A percentile compares a stretch with the other conserved stretches of the same genome.
phyloP scores from a whole-genome alignment of 1,284 basidiomycete genomes.

The Tilletia caries region DNA sequence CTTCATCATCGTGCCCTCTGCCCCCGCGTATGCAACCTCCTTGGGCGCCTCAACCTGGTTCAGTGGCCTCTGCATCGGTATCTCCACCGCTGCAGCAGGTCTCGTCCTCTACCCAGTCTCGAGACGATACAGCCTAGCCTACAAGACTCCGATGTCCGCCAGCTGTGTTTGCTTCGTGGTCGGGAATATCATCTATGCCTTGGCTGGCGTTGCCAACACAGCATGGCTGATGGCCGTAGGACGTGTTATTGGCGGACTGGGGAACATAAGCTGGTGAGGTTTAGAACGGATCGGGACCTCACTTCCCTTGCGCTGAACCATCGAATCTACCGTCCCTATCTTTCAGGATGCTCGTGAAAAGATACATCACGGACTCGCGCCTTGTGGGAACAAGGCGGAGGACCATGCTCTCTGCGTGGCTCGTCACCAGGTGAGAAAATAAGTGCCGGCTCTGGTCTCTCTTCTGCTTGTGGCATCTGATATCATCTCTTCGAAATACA shows the following conservation, averaged over 20 bases:
- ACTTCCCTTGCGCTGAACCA: neutral
- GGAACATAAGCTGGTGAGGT: slow-evolving; percentile 26
- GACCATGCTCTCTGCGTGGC: slow-evolving; percentile 32
- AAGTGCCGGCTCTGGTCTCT: too few species aligned
- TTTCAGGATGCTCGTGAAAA: slow-evolving; percentile 25
- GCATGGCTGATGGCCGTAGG: slow-evolving; percentile 34
- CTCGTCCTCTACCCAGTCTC: slow-evolving; percentile 31
- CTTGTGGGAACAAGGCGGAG: slow-evolving; percentile 26
- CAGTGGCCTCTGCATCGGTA: slow-evolving; percentile 32
- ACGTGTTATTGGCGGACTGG: slow-evolving; percentile 26
- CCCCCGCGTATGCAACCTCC: slow-evolving; percentile 27
- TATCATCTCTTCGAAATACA: neutral
- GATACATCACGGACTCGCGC: slow-evolving; percentile 30
- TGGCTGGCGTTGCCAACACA: slow-evolving; percentile 26
- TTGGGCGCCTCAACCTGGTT: slow-evolving; percentile 35
- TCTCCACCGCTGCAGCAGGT: slow-evolving; percentile 25
- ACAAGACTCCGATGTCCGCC: slow-evolving; percentile 28
- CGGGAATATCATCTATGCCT: slow-evolving; percentile 29
- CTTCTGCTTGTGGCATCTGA: neutral
- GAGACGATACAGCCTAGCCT: slow-evolving; percentile 21
- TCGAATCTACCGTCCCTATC: neutral
- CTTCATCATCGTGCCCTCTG: slow-evolving; percentile 39
- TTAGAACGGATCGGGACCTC: neutral
- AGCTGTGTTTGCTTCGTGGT: slow-evolving; percentile 27
- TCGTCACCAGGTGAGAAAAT: slow-evolving; percentile 26